A percentile compares a stretch with the other conserved stretches of the same genome.
Conservation (phyloP, 495 filamentous ascomycete species). For the Sordaria brevicollis region DNA sequence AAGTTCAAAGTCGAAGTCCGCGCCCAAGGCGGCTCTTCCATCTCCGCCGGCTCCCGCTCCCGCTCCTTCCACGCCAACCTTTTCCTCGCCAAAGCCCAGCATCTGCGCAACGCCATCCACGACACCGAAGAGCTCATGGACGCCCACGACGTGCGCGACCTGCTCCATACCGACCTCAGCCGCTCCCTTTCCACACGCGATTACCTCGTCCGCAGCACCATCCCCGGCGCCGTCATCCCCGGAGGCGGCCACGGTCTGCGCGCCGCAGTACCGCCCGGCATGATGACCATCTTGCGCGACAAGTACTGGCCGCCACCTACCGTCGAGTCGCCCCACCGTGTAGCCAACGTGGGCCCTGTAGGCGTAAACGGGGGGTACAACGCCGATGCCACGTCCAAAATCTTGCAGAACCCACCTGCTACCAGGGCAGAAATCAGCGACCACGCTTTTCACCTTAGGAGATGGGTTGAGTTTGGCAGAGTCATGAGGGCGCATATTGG, state of each 20-base stretch:
- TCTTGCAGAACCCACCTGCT: slow-evolving; percentile 26
- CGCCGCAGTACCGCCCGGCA: slow-evolving; percentile 37
- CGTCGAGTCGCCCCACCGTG: slow-evolving; percentile 52
- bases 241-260: not conserved
- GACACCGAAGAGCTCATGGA: not conserved
- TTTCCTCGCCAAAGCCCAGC: not conserved
- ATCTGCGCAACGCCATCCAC: not conserved
- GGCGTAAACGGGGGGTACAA: slow-evolving; percentile 19
- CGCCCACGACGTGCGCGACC: not conserved
- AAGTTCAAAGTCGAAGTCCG: not conserved
- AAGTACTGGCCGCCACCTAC: slow-evolving; percentile 64
- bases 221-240: not conserved
- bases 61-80: not conserved
- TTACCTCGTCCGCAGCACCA: not conserved
- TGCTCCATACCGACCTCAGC: not conserved
- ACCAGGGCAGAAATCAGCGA: slow-evolving; percentile 46
- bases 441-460: slow-evolving; percentile 57
- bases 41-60: not conserved
- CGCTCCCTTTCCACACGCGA: not conserved
- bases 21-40: not conserved
- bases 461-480: slow-evolving; percentile 47
- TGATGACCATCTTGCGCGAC: slow-evolving; percentile 24
- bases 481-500: slow-evolving; percentile 33
- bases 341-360: slow-evolving; percentile 27
- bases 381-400: not conserved